A percentile compares a stretch with the other conserved stretches of the same genome.
Evolutionary conservation across 306 rosid species (phyloP).

Genomic region (Parietaria judaica): DNA sequence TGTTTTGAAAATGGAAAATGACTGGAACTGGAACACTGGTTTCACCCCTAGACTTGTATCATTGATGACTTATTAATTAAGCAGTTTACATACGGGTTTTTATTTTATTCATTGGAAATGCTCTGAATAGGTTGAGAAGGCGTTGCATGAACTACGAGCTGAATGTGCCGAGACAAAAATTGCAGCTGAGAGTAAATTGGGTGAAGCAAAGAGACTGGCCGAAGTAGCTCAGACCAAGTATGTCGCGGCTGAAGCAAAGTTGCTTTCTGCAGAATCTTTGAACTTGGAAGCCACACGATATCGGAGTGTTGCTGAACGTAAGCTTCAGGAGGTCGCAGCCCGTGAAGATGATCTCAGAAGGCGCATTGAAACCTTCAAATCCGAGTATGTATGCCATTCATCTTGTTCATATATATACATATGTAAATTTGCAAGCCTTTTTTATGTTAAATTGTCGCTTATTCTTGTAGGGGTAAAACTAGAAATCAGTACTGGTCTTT

Average conservation of each 20-base stretch:
- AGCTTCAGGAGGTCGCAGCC: slow-evolving; percentile 78
- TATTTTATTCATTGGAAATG: too few relatives aligned
- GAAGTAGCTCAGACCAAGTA: slow-evolving; percentile 64
- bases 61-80: neutral
- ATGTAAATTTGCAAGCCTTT: neutral
- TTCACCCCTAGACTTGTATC: neutral
- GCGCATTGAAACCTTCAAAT: slow-evolving; percentile 58
- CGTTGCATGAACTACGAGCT: slow-evolving; percentile 80
- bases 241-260: slow-evolving; percentile 60
- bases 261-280: slow-evolving; percentile 64
- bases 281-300: slow-evolving; percentile 65
- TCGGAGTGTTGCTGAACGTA: slow-evolving; percentile 67
- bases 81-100: too few relatives aligned
- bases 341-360: slow-evolving; percentile 91
- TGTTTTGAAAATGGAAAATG: too few relatives aligned
- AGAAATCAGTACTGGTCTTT: neutral
- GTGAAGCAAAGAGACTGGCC: slow-evolving; percentile 53
- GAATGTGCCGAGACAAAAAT: slow-evolving; percentile 94
- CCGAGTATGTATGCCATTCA: slow-evolving; percentile 47
- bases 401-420: neutral
- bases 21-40: too few relatives aligned
- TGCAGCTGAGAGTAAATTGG: slow-evolving; percentile 70
- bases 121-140: slow-evolving; percentile 61
- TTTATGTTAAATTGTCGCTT: neutral
- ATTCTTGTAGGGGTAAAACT: too few relatives aligned